These are phyloP conservation scores for Lichtheimia corymbifera DNA, from an alignment of 371 early-diverging fungal genomes.

Conservation along the genomic window DNA sequence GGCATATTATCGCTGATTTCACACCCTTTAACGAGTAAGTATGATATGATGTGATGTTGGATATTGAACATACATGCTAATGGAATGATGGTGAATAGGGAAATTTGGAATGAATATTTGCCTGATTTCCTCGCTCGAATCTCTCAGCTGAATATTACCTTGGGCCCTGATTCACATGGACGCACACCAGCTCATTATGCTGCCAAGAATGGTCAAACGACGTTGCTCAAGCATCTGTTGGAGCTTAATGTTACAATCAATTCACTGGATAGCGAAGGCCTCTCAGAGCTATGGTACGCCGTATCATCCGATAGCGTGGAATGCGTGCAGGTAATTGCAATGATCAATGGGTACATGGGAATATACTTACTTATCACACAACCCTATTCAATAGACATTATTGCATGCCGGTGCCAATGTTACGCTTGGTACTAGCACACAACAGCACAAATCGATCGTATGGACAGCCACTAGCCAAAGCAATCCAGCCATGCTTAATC, in stretches of 20 bases:
- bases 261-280: conserved; percentile 32
- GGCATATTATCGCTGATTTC: conserved; percentile 54
- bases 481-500: conserved; percentile 19
- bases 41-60: neutral
- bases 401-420: conserved; percentile 25
- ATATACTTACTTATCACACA: neutral
- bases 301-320: conserved; percentile 21
- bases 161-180: conserved; percentile 24
- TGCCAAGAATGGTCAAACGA: conserved; percentile 40
- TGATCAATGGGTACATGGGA: no score
- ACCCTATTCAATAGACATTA: conserved; percentile 20
- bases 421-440: conserved; percentile 1
- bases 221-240: conserved; percentile 31
- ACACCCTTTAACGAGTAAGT: conserved; percentile 37
- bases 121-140: conserved; percentile 28
- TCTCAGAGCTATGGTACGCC: conserved; percentile 50
- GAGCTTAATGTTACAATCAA: conserved; percentile 10
- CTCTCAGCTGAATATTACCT: conserved; percentile 18
- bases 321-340: conserved; percentile 25
- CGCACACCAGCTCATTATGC: conserved; percentile 56
- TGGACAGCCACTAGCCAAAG: conserved; percentile 22
- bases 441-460: conserved; percentile 20
- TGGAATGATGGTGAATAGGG: conserved; percentile 6
- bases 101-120: conserved; percentile 53
- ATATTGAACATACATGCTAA: neutral